phyloP scores from a whole-genome alignment of 306 rosid genomes.

The Coriaria nepalensis region DNA sequence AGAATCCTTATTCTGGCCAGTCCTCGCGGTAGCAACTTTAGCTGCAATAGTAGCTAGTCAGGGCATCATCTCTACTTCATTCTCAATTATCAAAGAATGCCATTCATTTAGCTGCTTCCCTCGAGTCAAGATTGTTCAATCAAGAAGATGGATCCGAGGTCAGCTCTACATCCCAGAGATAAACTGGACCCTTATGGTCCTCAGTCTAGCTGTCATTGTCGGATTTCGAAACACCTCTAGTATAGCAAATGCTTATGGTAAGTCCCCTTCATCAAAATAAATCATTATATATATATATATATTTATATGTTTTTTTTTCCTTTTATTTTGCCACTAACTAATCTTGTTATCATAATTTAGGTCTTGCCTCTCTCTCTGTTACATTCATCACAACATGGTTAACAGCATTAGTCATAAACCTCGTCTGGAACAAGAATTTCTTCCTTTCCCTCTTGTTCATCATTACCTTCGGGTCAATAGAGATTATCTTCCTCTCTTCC shows the following conservation, averaged over 20 bases:
- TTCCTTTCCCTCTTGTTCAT: slow-evolving; percentile 37
- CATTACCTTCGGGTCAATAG: slow-evolving; percentile 47
- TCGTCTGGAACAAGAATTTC: slow-evolving; percentile 61
- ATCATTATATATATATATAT: background rate
- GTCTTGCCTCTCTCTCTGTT: slow-evolving; percentile 2
- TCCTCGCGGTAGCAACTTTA: slow-evolving; percentile 50
- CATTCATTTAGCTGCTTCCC: slow-evolving; percentile 79
- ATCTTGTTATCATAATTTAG: no score
- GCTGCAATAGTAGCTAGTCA: slow-evolving; percentile 64
- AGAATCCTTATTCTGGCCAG: slow-evolving; percentile 70
- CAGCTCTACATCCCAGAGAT: slow-evolving; percentile 81
- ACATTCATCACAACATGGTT: slow-evolving; percentile 55
- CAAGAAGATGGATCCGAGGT: slow-evolving; percentile 72
- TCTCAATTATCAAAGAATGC: slow-evolving; percentile 60
- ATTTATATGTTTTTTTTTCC: no score
- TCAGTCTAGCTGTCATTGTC: slow-evolving; percentile 52
- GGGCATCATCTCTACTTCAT: slow-evolving; percentile 56
- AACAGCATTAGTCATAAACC: slow-evolving; percentile 54
- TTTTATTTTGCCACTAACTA: no score
- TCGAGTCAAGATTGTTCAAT: slow-evolving; percentile 61
- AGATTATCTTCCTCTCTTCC: slow-evolving; percentile 59
- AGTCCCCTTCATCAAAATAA: slow-evolving; percentile 10
- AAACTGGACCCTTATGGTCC: slow-evolving; percentile 71
- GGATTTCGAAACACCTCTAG: slow-evolving; percentile 35
- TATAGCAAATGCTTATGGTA: slow-evolving; percentile 68